Base-by-base conservation (phyloP, 2,329 filamentous ascomycete species). In the Pestalotiopsis sp. region DNA sequence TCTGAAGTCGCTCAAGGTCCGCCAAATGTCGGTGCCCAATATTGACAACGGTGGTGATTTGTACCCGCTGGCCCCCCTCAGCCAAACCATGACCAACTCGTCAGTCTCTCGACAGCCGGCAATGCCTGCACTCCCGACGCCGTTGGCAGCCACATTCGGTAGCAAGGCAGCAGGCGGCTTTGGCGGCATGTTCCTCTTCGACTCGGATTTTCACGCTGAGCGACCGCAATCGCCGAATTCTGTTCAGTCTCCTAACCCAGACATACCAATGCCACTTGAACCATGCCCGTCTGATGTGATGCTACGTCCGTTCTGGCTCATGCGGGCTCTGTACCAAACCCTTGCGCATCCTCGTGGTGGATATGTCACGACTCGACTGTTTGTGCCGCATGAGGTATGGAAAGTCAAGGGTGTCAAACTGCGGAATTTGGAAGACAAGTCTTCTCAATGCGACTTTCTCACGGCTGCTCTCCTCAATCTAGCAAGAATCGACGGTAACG, bases 271-370 rank as follows among this genome's bases (percentile, higher is more conserved):
- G 25, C 89, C 94, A 0, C 86, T 99, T 4, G 96, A 99, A 76
- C 93, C 96, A 3, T 99, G 97, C 77, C 96, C 96, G 1, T 93
- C 92, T 45, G 94, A 97, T 55, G 91, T 92, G 69, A 87, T 98
- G 75, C 86, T 98, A n/a, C 91, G 96, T 23, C 97, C 96, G 2
- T 99, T 98, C 80, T 99, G 96, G 96, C 85, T 99, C 59, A 97
- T 99, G 93, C 91, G 96, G 67, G 95, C 93, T 70, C 86, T 99
- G 31, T 97, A 96, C 77, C 94, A 98, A 78, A 97, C 95, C 0
- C 89, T 99, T 59, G 92, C 91, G 20, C 95, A 99, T 76, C 94
- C 95, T 2, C 90, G 94, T 27, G 96, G 96, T 49, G 96, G 95
- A 17, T 99, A 98, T 77, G 78, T 99, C 23, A 97, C 95, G 66